Percentiles rank a stretch among this genome's conserved stretches.
These are phyloP conservation scores for Pleurozium schreberi DNA, from an alignment of 225 moss, liverwort and hornwort genomes.

Conservation along the genomic window DNA sequence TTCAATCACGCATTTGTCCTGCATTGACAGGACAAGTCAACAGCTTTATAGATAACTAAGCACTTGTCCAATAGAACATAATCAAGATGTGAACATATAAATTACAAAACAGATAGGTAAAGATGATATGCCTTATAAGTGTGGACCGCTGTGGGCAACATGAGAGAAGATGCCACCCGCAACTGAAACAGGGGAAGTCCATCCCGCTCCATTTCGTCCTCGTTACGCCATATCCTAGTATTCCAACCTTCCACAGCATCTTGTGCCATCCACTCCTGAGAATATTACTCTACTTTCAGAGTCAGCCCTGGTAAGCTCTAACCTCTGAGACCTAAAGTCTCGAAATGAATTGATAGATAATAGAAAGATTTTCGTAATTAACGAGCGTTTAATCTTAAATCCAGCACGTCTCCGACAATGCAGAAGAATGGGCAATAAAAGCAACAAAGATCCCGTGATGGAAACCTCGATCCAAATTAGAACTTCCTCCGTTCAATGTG, in stretches of 20 bases:
- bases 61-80: background rate
- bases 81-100: background rate
- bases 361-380: background rate
- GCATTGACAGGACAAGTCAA: background rate
- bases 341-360: background rate
- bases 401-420: background rate
- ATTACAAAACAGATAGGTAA: background rate
- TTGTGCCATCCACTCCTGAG: slow-evolving; percentile 63
- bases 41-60: background rate
- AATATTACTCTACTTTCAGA: background rate
- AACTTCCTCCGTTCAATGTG: background rate
- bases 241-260: slow-evolving; percentile 50
- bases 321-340: background rate
- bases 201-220: slow-evolving; percentile 9
- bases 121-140: slow-evolving; percentile 22
- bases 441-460: background rate
- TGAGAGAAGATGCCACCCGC: slow-evolving; percentile 45
- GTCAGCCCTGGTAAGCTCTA: background rate
- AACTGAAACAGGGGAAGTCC: slow-evolving; percentile 46
- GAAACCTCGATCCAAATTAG: background rate
- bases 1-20: slow-evolving; percentile 58
- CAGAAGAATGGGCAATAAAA: background rate
- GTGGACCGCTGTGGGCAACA: slow-evolving; percentile 19
- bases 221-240: slow-evolving; percentile 50
- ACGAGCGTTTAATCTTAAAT: background rate